Evolutionary conservation across 805 yeast species (phyloP).

Genomic region (Saccharomycopsis sp.): DNA sequence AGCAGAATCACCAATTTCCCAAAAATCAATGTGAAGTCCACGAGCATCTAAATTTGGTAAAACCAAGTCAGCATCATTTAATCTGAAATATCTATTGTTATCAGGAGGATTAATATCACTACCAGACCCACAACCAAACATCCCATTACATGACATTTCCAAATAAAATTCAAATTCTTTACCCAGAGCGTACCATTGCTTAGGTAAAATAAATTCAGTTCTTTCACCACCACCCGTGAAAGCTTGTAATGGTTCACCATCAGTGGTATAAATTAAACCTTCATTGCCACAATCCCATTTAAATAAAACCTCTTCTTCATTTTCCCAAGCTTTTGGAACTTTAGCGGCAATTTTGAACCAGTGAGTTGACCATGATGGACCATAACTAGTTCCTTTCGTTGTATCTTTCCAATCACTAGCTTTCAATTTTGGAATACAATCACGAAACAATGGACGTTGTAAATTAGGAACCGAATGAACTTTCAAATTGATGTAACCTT

Average conservation of each 20-base stretch:
- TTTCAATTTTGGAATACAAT: conserved; percentile 45
- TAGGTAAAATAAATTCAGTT: conserved; percentile 62
- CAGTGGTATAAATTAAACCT: conserved; percentile 64
- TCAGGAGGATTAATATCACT: conserved; percentile 62
- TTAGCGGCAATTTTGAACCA: conserved; percentile 73
- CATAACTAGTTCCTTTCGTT: conserved; percentile 67
- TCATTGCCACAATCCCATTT: conserved; percentile 87
- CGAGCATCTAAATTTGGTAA: conserved; percentile 79
- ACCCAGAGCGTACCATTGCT: conserved; percentile 40
- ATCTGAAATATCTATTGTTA: conserved; percentile 61
- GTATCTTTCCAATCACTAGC: conserved; percentile 46
- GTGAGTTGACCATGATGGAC: conserved; percentile 96
- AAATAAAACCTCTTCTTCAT: conserved; percentile 49
- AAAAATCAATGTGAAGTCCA: conserved; percentile 70
- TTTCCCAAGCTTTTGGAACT: conserved; percentile 50
- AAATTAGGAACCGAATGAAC: conserved; percentile 72
- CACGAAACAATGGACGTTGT: conserved; percentile 55
- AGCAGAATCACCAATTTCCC: conserved; percentile 87
- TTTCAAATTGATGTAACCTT: conserved; percentile 46
- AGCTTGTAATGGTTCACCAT: conserved; percentile 73
- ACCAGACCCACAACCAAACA: conserved; percentile 73
- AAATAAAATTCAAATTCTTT: conserved; percentile 63
- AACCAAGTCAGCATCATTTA: conserved; percentile 68
- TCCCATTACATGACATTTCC: conserved; percentile 90
- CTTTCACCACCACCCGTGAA: conserved; percentile 84